Conservation (phyloP, 805 yeast genomes). For the Kluyveromyces starmeri region DNA sequence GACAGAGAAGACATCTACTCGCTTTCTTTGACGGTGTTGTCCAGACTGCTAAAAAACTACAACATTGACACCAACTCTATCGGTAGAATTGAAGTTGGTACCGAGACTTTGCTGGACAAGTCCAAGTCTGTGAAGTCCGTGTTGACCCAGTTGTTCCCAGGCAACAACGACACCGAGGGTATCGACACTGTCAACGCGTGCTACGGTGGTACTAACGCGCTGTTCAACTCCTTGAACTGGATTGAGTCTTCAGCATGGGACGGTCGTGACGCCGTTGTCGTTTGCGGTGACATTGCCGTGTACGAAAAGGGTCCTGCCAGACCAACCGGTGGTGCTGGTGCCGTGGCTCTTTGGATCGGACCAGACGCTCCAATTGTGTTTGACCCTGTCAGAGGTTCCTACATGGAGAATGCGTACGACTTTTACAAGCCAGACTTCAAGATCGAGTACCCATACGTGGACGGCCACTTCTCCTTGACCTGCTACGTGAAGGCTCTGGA, state of each 20-base stretch:
- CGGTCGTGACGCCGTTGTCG: constrained; percentile 95
- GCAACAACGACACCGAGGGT: constrained; percentile 89
- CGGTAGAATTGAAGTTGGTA: constrained; percentile 97
- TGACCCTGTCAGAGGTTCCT: constrained; percentile 82
- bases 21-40: constrained; percentile 79
- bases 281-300: constrained; percentile 95
- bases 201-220: constrained; percentile 96
- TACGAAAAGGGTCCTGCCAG: constrained; percentile 96
- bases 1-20: constrained; percentile 98
- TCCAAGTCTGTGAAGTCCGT: constrained; percentile 95
- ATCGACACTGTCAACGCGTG: constrained; percentile 94
- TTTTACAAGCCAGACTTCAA: constrained; percentile 97
- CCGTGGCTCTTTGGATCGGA: constrained; percentile 89
- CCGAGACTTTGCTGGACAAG: constrained; percentile 93
- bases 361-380: constrained; percentile 96
- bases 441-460: constrained; percentile 93
- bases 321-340: constrained; percentile 99
- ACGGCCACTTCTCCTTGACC: constrained; percentile 89
- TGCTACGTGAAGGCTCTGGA: constrained; percentile 95
- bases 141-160: constrained; percentile 86
- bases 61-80: constrained; percentile 69
- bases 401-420: constrained; percentile 95
- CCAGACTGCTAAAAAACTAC: constrained; percentile 69
- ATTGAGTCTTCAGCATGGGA: constrained; percentile 95
- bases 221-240: constrained; percentile 93